Percentiles rank a stretch among this genome's conserved stretches.
These are phyloP conservation scores for Blastomyces gilchristii DNA, from an alignment of 2,329 filamentous ascomycete species.

Conservation along the genomic window DNA sequence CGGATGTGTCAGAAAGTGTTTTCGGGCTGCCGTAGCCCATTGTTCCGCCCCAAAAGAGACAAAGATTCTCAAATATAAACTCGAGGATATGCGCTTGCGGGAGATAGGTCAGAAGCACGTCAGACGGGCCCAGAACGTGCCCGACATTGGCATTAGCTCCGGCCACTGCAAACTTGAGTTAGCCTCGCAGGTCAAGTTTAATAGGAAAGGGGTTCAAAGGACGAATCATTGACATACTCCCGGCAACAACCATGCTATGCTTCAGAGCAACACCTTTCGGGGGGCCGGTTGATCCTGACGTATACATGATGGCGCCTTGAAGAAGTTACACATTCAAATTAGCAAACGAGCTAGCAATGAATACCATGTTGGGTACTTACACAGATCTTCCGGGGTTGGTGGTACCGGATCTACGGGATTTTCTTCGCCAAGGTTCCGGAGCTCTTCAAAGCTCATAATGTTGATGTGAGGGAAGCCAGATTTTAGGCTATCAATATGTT, in stretches of 20 bases:
- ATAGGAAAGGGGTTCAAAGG: neutral
- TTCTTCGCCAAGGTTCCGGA: conserved; percentile 45
- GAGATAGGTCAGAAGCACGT: conserved; percentile 79
- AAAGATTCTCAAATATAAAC: conserved; percentile 88
- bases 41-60: conserved; percentile 77
- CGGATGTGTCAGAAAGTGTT: conserved; percentile 74
- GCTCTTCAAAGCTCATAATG: conserved; percentile 43
- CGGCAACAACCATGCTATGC: conserved; percentile 69
- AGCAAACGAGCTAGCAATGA: neutral
- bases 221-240: conserved; percentile 44
- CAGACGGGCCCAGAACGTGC: conserved; percentile 63
- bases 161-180: conserved; percentile 46
- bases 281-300: conserved; percentile 73
- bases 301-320: conserved; percentile 60
- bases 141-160: conserved; percentile 72
- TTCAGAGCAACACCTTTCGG: conserved; percentile 77
- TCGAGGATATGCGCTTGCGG: conserved; percentile 94
- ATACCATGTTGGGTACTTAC: neutral
- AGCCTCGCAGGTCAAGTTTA: conserved; percentile 10
- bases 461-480: conserved; percentile 41
- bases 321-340: neutral
- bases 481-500: conserved; percentile 42
- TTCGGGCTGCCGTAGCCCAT: conserved; percentile 82
- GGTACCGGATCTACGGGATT: conserved; percentile 59
- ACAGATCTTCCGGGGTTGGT: conserved; percentile 58